phyloP scores from a whole-genome alignment of 2,329 filamentous ascomycete genomes.

The Anisogramma anomala region DNA sequence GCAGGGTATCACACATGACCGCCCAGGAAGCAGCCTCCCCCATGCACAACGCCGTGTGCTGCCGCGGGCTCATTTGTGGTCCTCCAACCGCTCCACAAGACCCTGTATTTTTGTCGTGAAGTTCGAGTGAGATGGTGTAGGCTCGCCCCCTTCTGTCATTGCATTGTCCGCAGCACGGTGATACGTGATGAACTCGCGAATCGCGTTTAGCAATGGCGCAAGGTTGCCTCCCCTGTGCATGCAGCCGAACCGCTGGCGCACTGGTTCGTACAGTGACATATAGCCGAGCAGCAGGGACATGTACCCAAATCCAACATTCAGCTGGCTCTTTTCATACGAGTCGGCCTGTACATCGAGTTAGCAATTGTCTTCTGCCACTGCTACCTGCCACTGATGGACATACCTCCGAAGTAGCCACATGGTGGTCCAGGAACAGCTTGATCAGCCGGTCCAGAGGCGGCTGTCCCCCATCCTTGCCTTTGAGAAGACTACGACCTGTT shows the following conservation, averaged over 20 bases:
- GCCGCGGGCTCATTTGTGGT: conserved; percentile 3
- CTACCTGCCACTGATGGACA: too few relatives aligned
- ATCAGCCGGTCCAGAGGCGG: conserved; percentile 48
- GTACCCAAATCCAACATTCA: conserved; percentile 79
- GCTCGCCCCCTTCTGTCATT: conserved; percentile 21
- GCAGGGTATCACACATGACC: conserved; percentile 3
- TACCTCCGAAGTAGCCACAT: conserved; percentile 57
- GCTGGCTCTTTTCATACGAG: conserved; percentile 61
- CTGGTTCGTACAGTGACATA: conserved; percentile 48
- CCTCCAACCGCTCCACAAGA: conserved; percentile 29
- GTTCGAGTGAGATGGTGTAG: conserved; percentile 21
- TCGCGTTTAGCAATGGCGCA: conserved; percentile 36
- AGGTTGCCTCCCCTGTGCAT: conserved; percentile 34
- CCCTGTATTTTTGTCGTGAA: conserved; percentile 29
- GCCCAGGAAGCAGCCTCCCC: not conserved
- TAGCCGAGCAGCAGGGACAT: conserved; percentile 76
- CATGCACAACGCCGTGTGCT: not conserved
- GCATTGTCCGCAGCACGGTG: conserved; percentile 37
- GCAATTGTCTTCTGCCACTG: conserved; percentile 5
- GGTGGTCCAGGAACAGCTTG: conserved; percentile 54
- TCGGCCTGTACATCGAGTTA: conserved; percentile 40
- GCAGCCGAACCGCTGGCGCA: conserved; percentile 31
- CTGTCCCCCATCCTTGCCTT: conserved; percentile 24
- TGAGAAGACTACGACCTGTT: conserved; percentile 42
- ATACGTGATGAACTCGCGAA: conserved; percentile 43